A percentile compares a stretch with the other conserved stretches of the same genome.
These are phyloP conservation scores for Westerdykella aurantiaca DNA, from an alignment of 2,329 filamentous ascomycete species.

Conservation along the genomic window DNA sequence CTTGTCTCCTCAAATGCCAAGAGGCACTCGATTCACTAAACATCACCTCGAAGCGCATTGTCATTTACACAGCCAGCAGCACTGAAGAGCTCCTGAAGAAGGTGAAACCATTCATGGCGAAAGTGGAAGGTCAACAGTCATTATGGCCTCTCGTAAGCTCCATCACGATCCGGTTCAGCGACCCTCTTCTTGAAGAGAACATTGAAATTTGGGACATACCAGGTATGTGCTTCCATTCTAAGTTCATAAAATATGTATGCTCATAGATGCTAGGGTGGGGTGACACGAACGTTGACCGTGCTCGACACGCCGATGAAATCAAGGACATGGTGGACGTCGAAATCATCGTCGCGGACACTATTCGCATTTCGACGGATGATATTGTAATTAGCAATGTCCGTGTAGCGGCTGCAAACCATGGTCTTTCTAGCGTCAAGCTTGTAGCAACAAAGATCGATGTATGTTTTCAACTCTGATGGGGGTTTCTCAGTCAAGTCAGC, in stretches of 20 bases:
- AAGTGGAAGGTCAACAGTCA: slow-evolving; percentile 9
- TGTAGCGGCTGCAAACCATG: slow-evolving; percentile 9
- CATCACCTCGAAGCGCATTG: background rate
- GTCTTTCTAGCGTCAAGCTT: slow-evolving; percentile 13
- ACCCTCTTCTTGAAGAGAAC: slow-evolving; percentile 9
- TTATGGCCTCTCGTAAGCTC: slow-evolving; percentile 20
- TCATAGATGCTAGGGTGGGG: slow-evolving; percentile 13
- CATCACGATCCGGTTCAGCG: slow-evolving; percentile 11
- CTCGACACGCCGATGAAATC: slow-evolving; percentile 14
- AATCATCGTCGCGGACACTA: slow-evolving; percentile 16
- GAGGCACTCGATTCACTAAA: slow-evolving; percentile 6
- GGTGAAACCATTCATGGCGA: slow-evolving; percentile 13
- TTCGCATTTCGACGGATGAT: slow-evolving; percentile 14
- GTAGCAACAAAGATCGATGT: slow-evolving; percentile 23
- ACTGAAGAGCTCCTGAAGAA: slow-evolving; percentile 9
- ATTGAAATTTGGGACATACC: slow-evolving; percentile 18
- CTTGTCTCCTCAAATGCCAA: slow-evolving; percentile 14
- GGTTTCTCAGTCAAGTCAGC: background rate
- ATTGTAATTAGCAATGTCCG: slow-evolving; percentile 11
- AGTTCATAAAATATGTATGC: background rate
- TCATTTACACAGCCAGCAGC: background rate
- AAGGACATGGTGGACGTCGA: slow-evolving; percentile 16
- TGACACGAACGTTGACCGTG: slow-evolving; percentile 15
- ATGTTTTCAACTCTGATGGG: slow-evolving; percentile 1
- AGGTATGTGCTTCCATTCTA: slow-evolving; percentile 7